Percentiles rank a stretch among this genome's conserved stretches.
These are phyloP conservation scores for Eleusine indica DNA, from an alignment of 176 grass and related monocot species.

Conservation along the genomic window DNA sequence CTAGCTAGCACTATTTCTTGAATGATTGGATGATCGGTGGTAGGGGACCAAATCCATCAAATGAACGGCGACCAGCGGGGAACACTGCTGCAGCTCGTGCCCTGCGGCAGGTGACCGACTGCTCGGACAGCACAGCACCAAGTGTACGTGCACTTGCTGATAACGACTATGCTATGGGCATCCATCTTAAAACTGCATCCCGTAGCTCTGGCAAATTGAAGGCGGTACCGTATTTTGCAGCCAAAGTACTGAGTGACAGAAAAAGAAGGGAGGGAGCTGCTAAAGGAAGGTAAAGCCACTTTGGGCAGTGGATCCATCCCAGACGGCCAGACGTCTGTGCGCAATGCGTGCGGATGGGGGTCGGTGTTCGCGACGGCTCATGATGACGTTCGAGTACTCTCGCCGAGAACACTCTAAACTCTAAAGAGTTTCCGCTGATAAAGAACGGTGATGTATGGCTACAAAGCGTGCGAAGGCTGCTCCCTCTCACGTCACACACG, in stretches of 20 bases:
- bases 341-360: background rate
- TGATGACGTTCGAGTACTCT: slow-evolving; percentile 32
- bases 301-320: slow-evolving; percentile 24
- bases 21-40: slow-evolving; percentile 25
- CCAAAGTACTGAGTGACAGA: background rate
- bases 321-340: background rate
- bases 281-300: slow-evolving; percentile 31
- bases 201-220: slow-evolving; percentile 4
- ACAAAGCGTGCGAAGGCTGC: slow-evolving; percentile 27
- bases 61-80: slow-evolving; percentile 7
- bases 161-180: slow-evolving; percentile 12
- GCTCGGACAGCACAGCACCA: slow-evolving; percentile 22
- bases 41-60: slow-evolving; percentile 34
- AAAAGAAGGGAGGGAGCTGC: background rate
- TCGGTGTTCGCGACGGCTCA: background rate
- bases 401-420: background rate
- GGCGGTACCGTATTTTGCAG: background rate
- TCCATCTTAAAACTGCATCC: slow-evolving; percentile 18
- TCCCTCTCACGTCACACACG: slow-evolving; percentile 20
- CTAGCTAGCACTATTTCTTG: background rate
- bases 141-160: slow-evolving; percentile 37
- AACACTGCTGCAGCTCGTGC: slow-evolving; percentile 38
- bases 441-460: slow-evolving; percentile 27
- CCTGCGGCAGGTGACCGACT: slow-evolving; percentile 13
- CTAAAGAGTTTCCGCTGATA: background rate